These are phyloP conservation scores for Musa acuminata DNA, from an alignment of 176 grass and related monocot species.

Conservation along the genomic window DNA sequence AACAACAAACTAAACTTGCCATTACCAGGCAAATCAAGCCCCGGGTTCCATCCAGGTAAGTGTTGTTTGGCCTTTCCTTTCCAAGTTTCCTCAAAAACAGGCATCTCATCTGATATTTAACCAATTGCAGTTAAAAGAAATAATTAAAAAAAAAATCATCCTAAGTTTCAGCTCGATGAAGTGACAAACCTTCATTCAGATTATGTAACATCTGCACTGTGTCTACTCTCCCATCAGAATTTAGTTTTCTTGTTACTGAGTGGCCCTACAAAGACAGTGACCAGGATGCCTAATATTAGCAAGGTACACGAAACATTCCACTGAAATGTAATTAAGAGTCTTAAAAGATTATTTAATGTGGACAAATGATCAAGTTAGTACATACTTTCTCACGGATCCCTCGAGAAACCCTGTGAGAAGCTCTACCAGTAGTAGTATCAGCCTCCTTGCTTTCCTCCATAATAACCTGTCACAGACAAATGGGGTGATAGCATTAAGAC, in stretches of 20 bases:
- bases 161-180: not conserved
- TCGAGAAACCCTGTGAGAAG: constrained; percentile 57
- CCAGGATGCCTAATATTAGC: constrained; percentile 3
- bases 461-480: constrained; percentile 37
- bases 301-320: constrained; percentile 5
- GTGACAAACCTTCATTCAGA: constrained; percentile 37
- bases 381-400: constrained; percentile 79
- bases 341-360: too few relatives aligned
- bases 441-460: constrained; percentile 88
- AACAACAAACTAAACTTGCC: constrained; percentile 14
- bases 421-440: constrained; percentile 55
- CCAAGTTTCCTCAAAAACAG: constrained; percentile 57
- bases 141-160: constrained; percentile 10
- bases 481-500: not conserved
- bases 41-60: constrained; percentile 33
- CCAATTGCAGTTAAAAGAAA: constrained; percentile 11
- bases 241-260: constrained; percentile 54
- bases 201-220: constrained; percentile 62
- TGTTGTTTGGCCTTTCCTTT: constrained; percentile 36
- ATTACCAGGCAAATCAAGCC: constrained; percentile 25
- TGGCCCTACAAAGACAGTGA: constrained; percentile 46
- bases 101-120: constrained; percentile 33
- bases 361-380: not conserved
- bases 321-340: not conserved
- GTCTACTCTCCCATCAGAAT: constrained; percentile 39